Base-by-base conservation (phyloP, 2,329 filamentous ascomycete genomes). In the Aspergillus clavatus region DNA sequence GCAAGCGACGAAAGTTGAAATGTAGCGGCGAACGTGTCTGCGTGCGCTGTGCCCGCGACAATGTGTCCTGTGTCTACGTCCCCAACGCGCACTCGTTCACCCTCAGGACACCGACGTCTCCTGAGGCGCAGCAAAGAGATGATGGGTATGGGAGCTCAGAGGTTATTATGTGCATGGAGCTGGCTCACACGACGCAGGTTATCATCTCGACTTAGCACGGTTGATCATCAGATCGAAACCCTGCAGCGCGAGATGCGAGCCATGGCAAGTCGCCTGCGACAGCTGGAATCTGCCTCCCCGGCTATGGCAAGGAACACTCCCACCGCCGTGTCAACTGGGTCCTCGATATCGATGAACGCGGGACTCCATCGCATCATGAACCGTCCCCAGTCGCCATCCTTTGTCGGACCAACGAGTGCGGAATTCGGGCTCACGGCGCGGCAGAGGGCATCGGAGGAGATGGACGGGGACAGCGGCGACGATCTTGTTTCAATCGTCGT, bases 1-100 rank as follows among this genome's bases (percentile, higher is more conserved):
- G 83, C 66, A 87, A 87, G 57, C 74, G 83, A n/a, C 80, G 83
- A 46, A 87, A 87, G 65, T 82, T 87, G 59, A 86, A 86, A 65
- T 87, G 83, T 67, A 86, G 86, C 63, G 84, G 84, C 49, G 80
- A 85, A 55, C 79, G 76, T 1, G 79, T 82, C 1, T 87, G 84
- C 53, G 77, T 81, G 48, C 74, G 84, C 45, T 87, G 84, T 57
- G 79, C 41, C 3, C 54, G 57, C 12, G 80, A 86, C 63, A 82
- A 80, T 55, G 72, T 85, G 14, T 67, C 77, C 50, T 86, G 83
- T 58, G 70, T 83, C 36, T 86, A 86, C 67, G 75, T 82, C 5
- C 77, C 81, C 11, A 83, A 83, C 58, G 83, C 82, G 63, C 40
- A 57, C n/a, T 35, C 29, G 7, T 24, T n/a, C 16, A 12, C 28